Evolutionary conservation across 495 filamentous ascomycete species (phyloP), one percentile per base, ranked within the genome.

Genomic region (Apodospora peruviana): DNA sequence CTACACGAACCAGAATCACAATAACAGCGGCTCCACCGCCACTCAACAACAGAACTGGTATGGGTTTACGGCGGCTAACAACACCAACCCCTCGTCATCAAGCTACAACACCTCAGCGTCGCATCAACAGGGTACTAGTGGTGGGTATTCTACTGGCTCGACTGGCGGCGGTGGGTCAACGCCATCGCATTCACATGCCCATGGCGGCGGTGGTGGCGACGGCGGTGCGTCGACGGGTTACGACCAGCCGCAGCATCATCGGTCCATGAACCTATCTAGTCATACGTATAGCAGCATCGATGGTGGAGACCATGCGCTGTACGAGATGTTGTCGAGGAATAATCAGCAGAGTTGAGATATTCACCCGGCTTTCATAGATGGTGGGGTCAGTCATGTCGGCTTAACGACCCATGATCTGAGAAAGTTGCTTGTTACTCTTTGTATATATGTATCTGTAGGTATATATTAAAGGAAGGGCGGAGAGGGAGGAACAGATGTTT

Each of bases 211-310:
- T 16, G 40, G 10, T 4, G 34, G 19, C 5, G 36, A 5, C 2
- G 29, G 27, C n/a, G 36, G 27, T 18, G 39, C 23, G 40, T n/a
- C 46, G n/a, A 18, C 47, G 12, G 17, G 36, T 22, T 50, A 55
- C 24, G 38, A 38, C 11, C 52, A 51, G 39, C 42, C 23, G 22
- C 29, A 51, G 29, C 58, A 56, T 35, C 59, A 63, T 40, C 34
- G 60, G 40, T 56, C 60, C 7, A 59, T 66, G 62, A 61, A 64
- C 36, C 48, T 64, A 22, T 59, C 60, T 8, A 52, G 53, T 16
- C 58, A 66, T 18, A 59, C 60, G 7, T 66, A 66, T 39, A 57
- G 52, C 34, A 60, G 58, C 43, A 64, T 66, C 29, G 58, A 61
- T 4, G 43, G 48, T 11, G 43, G 50, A 4, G 59, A 58, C 2